These are phyloP conservation scores for Venturia carpophila DNA, from an alignment of 2,329 filamentous ascomycete species.

Conservation along the genomic window DNA sequence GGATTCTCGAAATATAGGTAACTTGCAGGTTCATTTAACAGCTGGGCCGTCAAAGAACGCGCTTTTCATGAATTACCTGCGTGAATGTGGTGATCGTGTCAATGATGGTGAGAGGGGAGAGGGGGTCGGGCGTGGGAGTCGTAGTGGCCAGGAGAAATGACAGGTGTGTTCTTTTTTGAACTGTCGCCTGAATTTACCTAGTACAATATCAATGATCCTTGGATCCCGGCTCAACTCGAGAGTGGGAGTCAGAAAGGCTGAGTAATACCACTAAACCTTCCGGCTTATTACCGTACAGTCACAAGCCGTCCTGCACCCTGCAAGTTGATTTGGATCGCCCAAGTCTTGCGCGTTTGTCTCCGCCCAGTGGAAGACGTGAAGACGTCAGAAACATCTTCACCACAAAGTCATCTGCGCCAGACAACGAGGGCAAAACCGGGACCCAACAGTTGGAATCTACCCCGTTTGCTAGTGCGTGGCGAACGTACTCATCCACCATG, in stretches of 20 bases:
- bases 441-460: background rate
- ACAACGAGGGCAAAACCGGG: background rate
- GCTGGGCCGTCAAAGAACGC: slow-evolving; percentile 83
- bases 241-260: slow-evolving; percentile 1
- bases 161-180: background rate
- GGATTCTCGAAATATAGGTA: slow-evolving; percentile 51
- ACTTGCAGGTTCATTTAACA: slow-evolving; percentile 99
- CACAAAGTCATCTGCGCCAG: background rate
- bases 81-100: background rate
- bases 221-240: background rate
- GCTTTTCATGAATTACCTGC: slow-evolving; percentile 37
- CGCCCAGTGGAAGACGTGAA: background rate
- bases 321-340: slow-evolving; percentile 2
- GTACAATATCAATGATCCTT: background rate
- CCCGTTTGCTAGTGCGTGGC: background rate
- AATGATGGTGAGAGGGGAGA: background rate
- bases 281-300: background rate
- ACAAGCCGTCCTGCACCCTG: slow-evolving; percentile 2
- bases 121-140: background rate
- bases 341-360: slow-evolving; percentile 3
- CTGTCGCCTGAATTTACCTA: background rate
- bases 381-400: background rate
- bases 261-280: background rate
- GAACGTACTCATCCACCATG: background rate
- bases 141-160: background rate